Conservation (phyloP, 495 filamentous ascomycete genomes). For the Evernia prunastri region DNA sequence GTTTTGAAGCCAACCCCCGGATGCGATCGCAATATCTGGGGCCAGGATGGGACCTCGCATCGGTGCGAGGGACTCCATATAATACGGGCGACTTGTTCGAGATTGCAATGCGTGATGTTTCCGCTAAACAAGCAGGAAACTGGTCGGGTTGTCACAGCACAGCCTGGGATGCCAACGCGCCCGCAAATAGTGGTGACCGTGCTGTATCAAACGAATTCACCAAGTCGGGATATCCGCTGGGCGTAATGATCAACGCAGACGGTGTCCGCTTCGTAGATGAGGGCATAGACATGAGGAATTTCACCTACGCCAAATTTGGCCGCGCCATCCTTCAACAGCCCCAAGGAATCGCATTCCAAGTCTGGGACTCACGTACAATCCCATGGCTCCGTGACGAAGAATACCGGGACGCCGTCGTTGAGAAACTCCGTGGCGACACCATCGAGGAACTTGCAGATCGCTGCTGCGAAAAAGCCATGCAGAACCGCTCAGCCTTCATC, state of each 20-base stretch:
- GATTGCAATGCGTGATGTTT: conserved; percentile 1
- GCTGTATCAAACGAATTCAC: not conserved
- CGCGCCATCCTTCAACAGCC: conserved; percentile 1
- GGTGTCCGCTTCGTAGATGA: not conserved
- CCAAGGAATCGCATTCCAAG: not conserved
- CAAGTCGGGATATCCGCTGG: not conserved
- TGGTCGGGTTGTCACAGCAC: not conserved
- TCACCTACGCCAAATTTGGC: not conserved
- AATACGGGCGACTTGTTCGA: not conserved
- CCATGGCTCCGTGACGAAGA: not conserved
- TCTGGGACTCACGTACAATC: not conserved
- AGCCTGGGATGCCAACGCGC: not conserved
- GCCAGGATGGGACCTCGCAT: not conserved
- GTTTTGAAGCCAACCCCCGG: not conserved
- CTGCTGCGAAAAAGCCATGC: not conserved
- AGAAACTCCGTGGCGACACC: not conserved
- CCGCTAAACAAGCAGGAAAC: not conserved
- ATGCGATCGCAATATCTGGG: not conserved
- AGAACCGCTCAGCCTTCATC: not conserved
- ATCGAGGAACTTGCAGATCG: not conserved
- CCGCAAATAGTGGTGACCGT: not conserved
- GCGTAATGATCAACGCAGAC: not conserved
- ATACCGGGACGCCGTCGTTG: not conserved
- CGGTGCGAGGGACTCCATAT: not conserved
- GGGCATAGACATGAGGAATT: not conserved